Percentiles rank a stretch among this genome's conserved stretches.
Evolutionary conservation across 768 basidiomycete genomes (phyloP).

Genomic region (Neoboletus magnificus): DNA sequence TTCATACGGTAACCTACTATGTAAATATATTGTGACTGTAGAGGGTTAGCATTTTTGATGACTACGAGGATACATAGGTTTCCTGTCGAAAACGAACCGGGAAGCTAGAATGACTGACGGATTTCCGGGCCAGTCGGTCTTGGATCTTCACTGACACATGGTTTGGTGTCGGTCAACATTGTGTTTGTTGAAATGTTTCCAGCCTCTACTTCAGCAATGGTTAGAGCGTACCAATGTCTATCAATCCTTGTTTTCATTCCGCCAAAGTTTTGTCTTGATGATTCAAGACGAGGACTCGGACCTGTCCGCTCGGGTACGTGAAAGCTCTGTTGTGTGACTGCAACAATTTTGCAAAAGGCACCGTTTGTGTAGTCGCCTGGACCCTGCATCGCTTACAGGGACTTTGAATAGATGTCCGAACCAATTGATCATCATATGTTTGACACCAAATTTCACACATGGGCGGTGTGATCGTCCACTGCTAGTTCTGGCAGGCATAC

Average conservation of each 20-base stretch:
- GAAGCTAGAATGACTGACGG: no score
- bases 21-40: neutral
- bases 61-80: neutral
- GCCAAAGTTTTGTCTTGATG: neutral
- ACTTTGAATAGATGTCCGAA: neutral
- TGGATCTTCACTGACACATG: neutral
- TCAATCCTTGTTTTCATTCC: neutral
- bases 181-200: neutral
- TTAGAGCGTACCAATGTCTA: neutral
- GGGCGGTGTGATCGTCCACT: neutral
- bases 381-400: neutral
- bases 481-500: neutral
- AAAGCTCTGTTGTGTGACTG: neutral
- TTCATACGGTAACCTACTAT: neutral
- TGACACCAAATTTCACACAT: constrained; percentile 2
- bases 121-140: neutral
- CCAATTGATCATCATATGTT: neutral
- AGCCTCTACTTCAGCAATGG: neutral
- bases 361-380: no score
- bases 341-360: neutral
- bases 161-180: neutral
- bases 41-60: neutral
- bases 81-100: neutral
- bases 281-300: neutral
- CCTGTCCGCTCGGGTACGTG: no score